Base-by-base conservation (phyloP, 768 basidiomycete genomes). In the Tulasnella sp. region DNA sequence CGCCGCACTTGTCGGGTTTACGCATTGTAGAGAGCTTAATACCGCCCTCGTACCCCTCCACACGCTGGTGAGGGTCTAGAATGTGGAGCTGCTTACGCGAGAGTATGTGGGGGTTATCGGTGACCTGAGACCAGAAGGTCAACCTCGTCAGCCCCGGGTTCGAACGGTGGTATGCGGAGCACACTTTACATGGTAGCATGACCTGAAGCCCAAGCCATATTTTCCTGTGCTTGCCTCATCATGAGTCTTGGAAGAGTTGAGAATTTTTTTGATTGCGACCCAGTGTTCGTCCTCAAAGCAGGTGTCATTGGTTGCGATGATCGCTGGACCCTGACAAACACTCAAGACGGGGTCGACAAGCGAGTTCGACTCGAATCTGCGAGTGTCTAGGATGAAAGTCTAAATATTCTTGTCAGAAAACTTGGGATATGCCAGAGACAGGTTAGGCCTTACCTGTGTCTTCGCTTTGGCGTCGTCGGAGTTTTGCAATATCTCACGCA, bases 261-360 rank as follows among this genome's bases (percentile, higher is more conserved):
- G 77, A 20, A 78, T 78, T 3, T 12, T 54, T 60, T 11, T 69
- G 5, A 54, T 50, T 11, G 77, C 48, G 14, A 5, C 34, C 77
- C 77, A 78, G 24, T 54, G 20, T 46, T 78, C 60, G 8, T 58
- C 46, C 28, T n/a, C 11, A 28, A 54, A 78, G 28, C 34, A 41
- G n/a, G 12, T 40, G 60, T 78, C 77, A n/a, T 78, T 78, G 8
- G 54, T 78, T 7, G 77, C 77, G n/a, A 58, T 42, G 37, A 78
- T 28, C 14, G 77, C 77, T 12, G 77, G 77, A 8, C 77, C 77
- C 40, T 78, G 77, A 60, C 77, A 78, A 31, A 28, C n/a, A 12
- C 20, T 34, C 5, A 78, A 50, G 16, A 14, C 77, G 18, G 48
- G 77, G 60, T 24, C 31, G n/a, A 69, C 50, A 14, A 78, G 50